Percentiles rank a stretch among this genome's conserved stretches.
Evolutionary conservation across 2,329 filamentous ascomycete genomes (phyloP).

Genomic region (Paramyrothecium roridum): DNA sequence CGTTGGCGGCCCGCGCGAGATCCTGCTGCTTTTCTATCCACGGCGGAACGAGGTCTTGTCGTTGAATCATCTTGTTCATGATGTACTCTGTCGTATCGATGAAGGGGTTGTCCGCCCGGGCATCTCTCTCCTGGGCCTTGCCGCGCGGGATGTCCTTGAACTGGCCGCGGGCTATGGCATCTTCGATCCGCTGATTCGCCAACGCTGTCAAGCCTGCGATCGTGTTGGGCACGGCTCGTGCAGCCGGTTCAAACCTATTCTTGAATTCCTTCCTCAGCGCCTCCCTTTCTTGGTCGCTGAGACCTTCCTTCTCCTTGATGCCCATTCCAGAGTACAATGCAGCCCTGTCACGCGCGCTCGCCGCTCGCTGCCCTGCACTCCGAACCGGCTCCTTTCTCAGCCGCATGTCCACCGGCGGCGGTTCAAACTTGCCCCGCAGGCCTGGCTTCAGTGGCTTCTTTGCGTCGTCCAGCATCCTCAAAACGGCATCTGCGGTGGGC

Average conservation of each 20-base stretch:
- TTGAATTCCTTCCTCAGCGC: slow-evolving; percentile 70
- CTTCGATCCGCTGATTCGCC: slow-evolving; percentile 89
- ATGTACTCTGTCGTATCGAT: slow-evolving; percentile 97
- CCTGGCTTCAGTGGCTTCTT: slow-evolving; percentile 62
- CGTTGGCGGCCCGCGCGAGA: slow-evolving; percentile 62
- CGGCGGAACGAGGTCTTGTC: slow-evolving; percentile 90
- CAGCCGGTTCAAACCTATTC: slow-evolving; percentile 74
- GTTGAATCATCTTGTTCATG: slow-evolving; percentile 97
- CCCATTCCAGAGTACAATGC: slow-evolving; percentile 48
- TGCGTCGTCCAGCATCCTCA: slow-evolving; percentile 83
- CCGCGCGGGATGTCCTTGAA: slow-evolving; percentile 83
- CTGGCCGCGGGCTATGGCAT: slow-evolving; percentile 87
- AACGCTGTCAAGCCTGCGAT: slow-evolving; percentile 76
- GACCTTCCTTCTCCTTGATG: slow-evolving; percentile 41
- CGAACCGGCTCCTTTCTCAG: slow-evolving; percentile 34
- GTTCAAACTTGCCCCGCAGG: slow-evolving; percentile 42
- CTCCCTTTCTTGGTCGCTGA: slow-evolving; percentile 71
- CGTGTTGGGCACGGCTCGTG: slow-evolving; percentile 70
- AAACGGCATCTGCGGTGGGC: slow-evolving; percentile 66
- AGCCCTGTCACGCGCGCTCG: slow-evolving; percentile 55
- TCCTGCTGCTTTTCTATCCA: slow-evolving; percentile 99
- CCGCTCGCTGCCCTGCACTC: slow-evolving; percentile 44
- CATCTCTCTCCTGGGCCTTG: slow-evolving; percentile 75
- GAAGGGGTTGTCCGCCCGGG: slow-evolving; percentile 81
- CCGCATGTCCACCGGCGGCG: slow-evolving; percentile 51